Percentiles rank a stretch among this genome's conserved stretches.
Evolutionary conservation across 1,284 basidiomycete genomes (phyloP).

Genomic region (Cryptococcus depauperatus): DNA sequence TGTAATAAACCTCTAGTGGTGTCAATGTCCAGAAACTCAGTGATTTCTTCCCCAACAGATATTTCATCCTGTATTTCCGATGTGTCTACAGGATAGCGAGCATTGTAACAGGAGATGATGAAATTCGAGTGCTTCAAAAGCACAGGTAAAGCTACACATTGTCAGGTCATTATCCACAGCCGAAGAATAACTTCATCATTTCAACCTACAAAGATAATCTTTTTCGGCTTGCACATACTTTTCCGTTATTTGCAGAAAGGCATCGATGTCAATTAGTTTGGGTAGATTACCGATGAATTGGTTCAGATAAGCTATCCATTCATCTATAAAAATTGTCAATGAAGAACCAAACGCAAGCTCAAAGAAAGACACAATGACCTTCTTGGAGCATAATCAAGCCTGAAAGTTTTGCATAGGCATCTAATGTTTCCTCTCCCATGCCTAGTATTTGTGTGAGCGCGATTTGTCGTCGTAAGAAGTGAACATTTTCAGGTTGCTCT

Average conservation of each 20-base stretch:
- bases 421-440: conserved; percentile 9
- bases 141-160: conserved; percentile 58
- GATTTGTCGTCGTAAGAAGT: conserved; percentile 26
- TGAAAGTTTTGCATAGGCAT: conserved; percentile 13
- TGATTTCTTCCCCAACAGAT: conserved; percentile 40
- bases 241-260: conserved; percentile 55
- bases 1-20: conserved; percentile 54
- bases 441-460: conserved; percentile 21
- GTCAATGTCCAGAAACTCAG: conserved; percentile 46
- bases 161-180: conserved; percentile 5
- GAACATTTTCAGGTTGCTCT: conserved; percentile 23
- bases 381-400: conserved; percentile 30
- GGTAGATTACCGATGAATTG: conserved; percentile 11
- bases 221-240: conserved; percentile 61
- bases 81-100: conserved; percentile 42
- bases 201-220: conserved; percentile 69
- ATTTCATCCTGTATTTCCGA: not conserved
- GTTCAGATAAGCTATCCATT: conserved; percentile 32
- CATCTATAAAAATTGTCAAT: conserved; percentile 14
- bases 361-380: conserved; percentile 20
- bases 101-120: conserved; percentile 47
- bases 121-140: conserved; percentile 63
- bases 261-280: conserved; percentile 40
- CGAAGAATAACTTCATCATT: conserved; percentile 4
- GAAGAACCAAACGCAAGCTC: too few species aligned